These are phyloP conservation scores for Piper betle DNA, from an alignment of 164 flowering plant species.

Conservation along the genomic window DNA sequence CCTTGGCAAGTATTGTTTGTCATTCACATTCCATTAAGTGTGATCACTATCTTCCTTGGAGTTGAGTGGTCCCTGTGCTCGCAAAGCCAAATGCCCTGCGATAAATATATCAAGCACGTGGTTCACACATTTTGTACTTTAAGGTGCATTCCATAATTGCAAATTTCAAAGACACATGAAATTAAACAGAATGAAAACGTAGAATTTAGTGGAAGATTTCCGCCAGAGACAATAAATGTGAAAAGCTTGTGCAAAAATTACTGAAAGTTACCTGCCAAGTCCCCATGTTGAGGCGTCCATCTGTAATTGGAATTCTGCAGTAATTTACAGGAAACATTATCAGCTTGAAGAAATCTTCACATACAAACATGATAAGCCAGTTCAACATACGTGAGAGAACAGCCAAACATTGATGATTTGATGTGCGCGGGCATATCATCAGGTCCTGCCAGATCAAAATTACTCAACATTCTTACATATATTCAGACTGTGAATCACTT, in stretches of 20 bases:
- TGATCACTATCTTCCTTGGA: slow-evolving; percentile 69
- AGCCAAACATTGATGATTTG: slow-evolving; percentile 65
- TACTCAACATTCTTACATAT: background rate
- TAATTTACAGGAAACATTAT: too few relatives aligned
- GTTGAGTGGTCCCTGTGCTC: slow-evolving; percentile 84
- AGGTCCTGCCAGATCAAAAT: slow-evolving; percentile 51
- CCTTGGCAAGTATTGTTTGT: too few relatives aligned
- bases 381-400: slow-evolving; percentile 54
- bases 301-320: slow-evolving; percentile 78
- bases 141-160: too few relatives aligned
- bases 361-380: background rate
- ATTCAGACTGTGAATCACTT: too few relatives aligned
- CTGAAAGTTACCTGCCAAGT: slow-evolving; percentile 82
- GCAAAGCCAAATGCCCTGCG: slow-evolving; percentile 97
- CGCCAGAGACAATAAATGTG: too few relatives aligned
- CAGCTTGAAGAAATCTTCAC: background rate
- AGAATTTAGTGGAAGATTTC: too few relatives aligned
- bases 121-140: too few relatives aligned
- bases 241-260: background rate
- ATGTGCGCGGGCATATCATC: slow-evolving; percentile 99
- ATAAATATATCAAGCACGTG: too few relatives aligned
- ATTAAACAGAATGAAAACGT: too few relatives aligned
- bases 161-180: too few relatives aligned
- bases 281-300: slow-evolving; percentile 88
- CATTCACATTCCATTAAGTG: slow-evolving; percentile 65